Evolutionary conservation across 2,329 filamentous ascomycete species (phyloP), one percentile per base, ranked within the genome.

Genomic region (Leptographium lundbergii): DNA sequence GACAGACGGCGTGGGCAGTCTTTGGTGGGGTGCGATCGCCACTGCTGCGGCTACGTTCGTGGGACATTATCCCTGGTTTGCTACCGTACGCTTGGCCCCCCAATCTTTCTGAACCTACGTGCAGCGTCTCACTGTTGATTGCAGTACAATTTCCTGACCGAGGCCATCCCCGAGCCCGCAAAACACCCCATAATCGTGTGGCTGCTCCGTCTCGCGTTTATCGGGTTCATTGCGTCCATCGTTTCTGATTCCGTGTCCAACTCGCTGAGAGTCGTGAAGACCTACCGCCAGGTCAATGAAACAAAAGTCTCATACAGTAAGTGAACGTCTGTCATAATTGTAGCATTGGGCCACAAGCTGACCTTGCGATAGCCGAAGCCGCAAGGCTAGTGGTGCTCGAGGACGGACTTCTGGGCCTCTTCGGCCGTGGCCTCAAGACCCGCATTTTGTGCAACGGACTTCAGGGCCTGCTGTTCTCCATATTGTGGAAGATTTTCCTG

Each of bases 31-130:
- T 13, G 75, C 75, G 0, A 67, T 78, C 54, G 75, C 75, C 4
- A 78, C 75, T 0, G 75, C 75, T 0, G 75, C 73, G 1, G 75
- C 75, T 0, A 78, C 75, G 0, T 78, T 78, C 60, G 75, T 75
- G 1, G 75, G 75, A 3, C 72, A 78, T 56, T 78, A 78, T 48
- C 75, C 75, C 4, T 78, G 75, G 75, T 78, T 77, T 59, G 75
- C 74, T 11, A 78, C 75, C 0, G 75, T 75, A 64, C 1, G 60
- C 32, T 14, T 19, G 19, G 32, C 4, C 17, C 4, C 19, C 14
- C n/a, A 14, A n/a, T 2, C 27, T 19, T 24, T 11, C 7, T 17
- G 14, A 17, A 36, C 17, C 1, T 14, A 11, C 42, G 66, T 3
- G 66, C 36, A 7, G 36, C 13, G 32, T 45, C 42, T 29, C 39